phyloP scores from a whole-genome alignment of 169 alveolate genomes.

The Plasmodium yoelii region DNA sequence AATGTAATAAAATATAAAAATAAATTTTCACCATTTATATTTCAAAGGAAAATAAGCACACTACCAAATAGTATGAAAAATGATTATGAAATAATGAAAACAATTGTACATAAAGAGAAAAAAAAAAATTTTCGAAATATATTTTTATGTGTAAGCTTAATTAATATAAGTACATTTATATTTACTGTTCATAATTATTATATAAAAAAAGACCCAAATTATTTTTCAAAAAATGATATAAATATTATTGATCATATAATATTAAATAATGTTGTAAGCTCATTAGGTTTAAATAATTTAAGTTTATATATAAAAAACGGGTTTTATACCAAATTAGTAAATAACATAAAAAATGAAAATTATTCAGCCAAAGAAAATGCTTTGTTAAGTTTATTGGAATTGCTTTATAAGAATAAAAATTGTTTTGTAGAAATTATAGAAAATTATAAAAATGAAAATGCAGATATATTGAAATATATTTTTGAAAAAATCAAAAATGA shows the following conservation, averaged over 20 bases:
- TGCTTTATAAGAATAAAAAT: constrained; percentile 41
- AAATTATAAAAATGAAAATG: constrained; percentile 20
- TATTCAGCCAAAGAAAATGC: constrained; percentile 66
- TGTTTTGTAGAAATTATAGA: neutral
- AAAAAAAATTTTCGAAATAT: constrained; percentile 51
- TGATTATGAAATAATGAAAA: constrained; percentile 40
- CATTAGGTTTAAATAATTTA: constrained; percentile 45
- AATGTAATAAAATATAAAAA: constrained; percentile 2
- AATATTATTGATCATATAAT: constrained; percentile 31
- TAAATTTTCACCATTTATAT: neutral
- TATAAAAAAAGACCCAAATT: constrained; percentile 11
- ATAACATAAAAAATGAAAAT: constrained; percentile 21
- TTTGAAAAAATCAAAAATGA: constrained; percentile 17
- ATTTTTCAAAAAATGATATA: constrained; percentile 35
- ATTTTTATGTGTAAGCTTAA: constrained; percentile 31
- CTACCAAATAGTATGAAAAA: constrained; percentile 2
- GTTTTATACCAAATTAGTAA: constrained; percentile 33
- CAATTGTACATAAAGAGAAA: constrained; percentile 18
- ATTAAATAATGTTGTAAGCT: constrained; percentile 25
- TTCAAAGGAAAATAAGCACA: constrained; percentile 28
- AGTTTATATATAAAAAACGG: constrained; percentile 49
- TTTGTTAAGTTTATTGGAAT: constrained; percentile 23
- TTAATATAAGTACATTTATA: constrained; percentile 26
- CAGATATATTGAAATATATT: constrained; percentile 20
- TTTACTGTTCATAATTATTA: constrained; percentile 45